Percentiles rank a stretch among this genome's conserved stretches.
phyloP scores from a whole-genome alignment of 768 basidiomycete genomes.

The Mycena filopes region DNA sequence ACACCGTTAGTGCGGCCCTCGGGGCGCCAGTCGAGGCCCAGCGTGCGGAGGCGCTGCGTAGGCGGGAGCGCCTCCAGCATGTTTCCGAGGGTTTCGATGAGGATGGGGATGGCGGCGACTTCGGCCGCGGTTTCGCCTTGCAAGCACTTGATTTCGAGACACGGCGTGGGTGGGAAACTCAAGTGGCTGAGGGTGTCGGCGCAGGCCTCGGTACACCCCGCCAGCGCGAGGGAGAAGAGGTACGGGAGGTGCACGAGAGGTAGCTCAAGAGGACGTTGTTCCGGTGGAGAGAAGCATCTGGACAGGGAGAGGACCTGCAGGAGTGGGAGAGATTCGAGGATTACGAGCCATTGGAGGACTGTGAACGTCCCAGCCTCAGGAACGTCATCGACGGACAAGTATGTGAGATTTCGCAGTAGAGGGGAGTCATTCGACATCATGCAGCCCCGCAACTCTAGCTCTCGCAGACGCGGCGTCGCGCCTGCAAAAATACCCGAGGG shows the following conservation, averaged over 20 bases:
- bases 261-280: background rate
- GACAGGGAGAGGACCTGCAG: conserved; percentile 10
- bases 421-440: background rate
- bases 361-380: conserved; percentile 2
- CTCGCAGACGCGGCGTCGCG: conserved; percentile 9
- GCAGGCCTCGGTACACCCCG: background rate
- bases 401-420: conserved; percentile 16
- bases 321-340: background rate
- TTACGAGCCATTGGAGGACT: conserved; percentile 8
- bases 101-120: no score
- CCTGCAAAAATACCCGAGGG: background rate
- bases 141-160: conserved; percentile 6
- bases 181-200: conserved; percentile 6
- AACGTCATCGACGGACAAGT: conserved; percentile 7
- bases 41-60: no score
- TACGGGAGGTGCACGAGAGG: conserved; percentile 1
- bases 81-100: no score
- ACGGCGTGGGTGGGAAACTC: conserved; percentile 5
- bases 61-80: no score
- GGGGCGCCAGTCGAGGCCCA: background rate
- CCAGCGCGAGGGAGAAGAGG: conserved; percentile 15
- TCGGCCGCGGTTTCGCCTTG: background rate
- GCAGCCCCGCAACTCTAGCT: conserved; percentile 16
- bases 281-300: background rate
- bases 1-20: background rate